phyloP scores from a whole-genome alignment of 2,329 filamentous ascomycete species.

The Penicillium sp. region DNA sequence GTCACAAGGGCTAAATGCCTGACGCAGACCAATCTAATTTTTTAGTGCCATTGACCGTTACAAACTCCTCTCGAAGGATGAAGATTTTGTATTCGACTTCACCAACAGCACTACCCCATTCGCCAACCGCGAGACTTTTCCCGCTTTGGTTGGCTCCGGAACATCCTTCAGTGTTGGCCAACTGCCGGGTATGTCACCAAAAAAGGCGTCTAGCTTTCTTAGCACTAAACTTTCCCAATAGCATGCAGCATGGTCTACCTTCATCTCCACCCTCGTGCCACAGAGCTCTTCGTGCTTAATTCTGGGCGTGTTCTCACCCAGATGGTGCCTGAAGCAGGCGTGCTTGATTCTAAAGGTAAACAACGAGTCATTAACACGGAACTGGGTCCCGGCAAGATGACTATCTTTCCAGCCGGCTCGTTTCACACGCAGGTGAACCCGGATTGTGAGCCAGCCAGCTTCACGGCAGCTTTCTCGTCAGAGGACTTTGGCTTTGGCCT shows the following conservation, averaged over 20 bases:
- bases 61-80: conserved; percentile 22
- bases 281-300: conserved; percentile 22
- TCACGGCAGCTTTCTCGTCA: conserved; percentile 22
- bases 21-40: not conserved
- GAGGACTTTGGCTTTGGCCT: conserved; percentile 24
- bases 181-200: conserved; percentile 17
- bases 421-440: conserved; percentile 30
- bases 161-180: conserved; percentile 18
- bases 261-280: conserved; percentile 27
- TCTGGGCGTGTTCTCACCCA: conserved; percentile 19
- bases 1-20: not conserved
- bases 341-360: conserved; percentile 13
- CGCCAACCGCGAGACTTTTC: conserved; percentile 22
- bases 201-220: not conserved
- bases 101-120: conserved; percentile 7
- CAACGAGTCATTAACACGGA: conserved; percentile 21
- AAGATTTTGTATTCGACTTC: conserved; percentile 26
- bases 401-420: conserved; percentile 25
- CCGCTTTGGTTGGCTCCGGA: conserved; percentile 16
- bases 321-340: conserved; percentile 21
- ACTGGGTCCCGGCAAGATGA: conserved; percentile 20
- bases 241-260: conserved; percentile 28
- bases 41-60: conserved; percentile 22
- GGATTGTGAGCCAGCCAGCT: conserved; percentile 26
- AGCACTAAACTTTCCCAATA: conserved; percentile 6